Conservation (phyloP, 192 early-diverging fungal species). For the Coemansia sp. region DNA sequence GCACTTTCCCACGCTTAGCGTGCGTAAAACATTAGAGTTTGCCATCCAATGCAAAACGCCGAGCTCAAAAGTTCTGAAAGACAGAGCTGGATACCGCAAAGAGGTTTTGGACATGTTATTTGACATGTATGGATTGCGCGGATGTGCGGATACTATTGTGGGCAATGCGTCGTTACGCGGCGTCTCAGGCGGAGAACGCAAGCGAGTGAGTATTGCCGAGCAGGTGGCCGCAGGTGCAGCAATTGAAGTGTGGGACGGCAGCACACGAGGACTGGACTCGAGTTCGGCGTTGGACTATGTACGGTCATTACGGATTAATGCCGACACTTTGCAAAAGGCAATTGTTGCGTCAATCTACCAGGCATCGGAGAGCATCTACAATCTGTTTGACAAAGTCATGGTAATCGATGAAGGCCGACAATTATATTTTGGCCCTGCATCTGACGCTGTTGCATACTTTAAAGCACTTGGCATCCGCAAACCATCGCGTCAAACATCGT, state of each 20-base stretch:
- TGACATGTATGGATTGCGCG: constrained; percentile 57
- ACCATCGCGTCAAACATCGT: constrained; percentile 63
- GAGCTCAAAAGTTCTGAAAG: constrained; percentile 58
- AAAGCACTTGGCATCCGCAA: constrained; percentile 60
- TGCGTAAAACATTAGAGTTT: constrained; percentile 75
- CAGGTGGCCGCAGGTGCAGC: constrained; percentile 57
- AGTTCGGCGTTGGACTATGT: constrained; percentile 66
- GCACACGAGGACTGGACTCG: constrained; percentile 61
- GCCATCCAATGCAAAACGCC: constrained; percentile 72
- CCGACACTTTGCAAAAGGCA: constrained; percentile 63
- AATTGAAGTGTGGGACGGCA: constrained; percentile 61
- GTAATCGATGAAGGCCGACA: constrained; percentile 66
- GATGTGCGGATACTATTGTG: constrained; percentile 56
- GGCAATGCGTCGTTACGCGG: constrained; percentile 63
- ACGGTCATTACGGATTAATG: constrained; percentile 65
- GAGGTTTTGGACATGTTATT: constrained; percentile 50
- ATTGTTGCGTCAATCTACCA: constrained; percentile 60
- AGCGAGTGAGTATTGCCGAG: constrained; percentile 59
- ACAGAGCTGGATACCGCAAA: constrained; percentile 59
- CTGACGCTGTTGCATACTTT: constrained; percentile 62
- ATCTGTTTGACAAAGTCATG: constrained; percentile 69
- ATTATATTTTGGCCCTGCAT: constrained; percentile 66
- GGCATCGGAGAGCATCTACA: constrained; percentile 75
- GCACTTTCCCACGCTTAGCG: constrained; percentile 74
- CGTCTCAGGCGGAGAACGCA: constrained; percentile 65